phyloP scores from a whole-genome alignment of 192 early-diverging fungal species.

The Backusella liffmaniae region DNA sequence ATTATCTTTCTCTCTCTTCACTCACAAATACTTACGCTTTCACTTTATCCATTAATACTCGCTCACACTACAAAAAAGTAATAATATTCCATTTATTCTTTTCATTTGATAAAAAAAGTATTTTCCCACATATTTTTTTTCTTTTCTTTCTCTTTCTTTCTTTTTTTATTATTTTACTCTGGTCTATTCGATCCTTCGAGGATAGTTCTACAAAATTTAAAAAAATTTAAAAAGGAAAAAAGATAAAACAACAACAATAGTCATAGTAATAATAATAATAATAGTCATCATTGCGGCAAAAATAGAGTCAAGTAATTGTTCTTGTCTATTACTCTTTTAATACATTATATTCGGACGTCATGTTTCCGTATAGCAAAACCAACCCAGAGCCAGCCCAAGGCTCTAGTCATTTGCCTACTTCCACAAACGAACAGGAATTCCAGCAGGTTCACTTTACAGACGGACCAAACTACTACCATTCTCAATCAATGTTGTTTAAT shows the following conservation, averaged over 20 bases:
- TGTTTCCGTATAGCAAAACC: background rate
- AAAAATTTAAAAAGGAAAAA: background rate
- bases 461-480: background rate
- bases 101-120: constrained; percentile 3
- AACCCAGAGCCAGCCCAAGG: background rate
- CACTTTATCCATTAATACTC: background rate
- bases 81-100: background rate
- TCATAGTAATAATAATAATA: background rate
- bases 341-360: background rate
- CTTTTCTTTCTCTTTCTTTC: background rate
- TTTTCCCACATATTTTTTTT: background rate
- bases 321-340: background rate
- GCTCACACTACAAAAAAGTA: background rate
- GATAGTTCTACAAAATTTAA: background rate
- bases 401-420: background rate
- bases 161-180: background rate
- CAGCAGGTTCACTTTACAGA: background rate
- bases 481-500: background rate
- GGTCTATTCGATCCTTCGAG: background rate
- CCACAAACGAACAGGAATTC: background rate
- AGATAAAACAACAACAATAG: background rate
- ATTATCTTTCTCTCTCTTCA: background rate
- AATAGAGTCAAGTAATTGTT: background rate
- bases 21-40: background rate
- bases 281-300: background rate